Evolutionary conservation across 1,139 yeast species (phyloP), one percentile per base, ranked within the genome.

Genomic region (Kurtzmaniella quercitrusa): DNA sequence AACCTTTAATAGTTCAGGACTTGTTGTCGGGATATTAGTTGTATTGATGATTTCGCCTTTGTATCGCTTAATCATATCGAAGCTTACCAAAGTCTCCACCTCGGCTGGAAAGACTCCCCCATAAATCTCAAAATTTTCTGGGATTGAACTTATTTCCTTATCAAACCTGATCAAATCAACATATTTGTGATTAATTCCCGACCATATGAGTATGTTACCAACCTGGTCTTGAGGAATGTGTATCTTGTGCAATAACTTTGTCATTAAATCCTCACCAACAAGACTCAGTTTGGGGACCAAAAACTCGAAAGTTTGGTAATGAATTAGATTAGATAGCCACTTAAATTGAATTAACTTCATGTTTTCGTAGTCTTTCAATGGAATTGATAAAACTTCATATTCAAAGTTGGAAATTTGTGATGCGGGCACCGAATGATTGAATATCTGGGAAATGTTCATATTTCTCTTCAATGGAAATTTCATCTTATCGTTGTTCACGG

Each of bases 381-480:
- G 80, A 39, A 89, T 82, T 36, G 80, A 84, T 53, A 94, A 72
- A 1, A 85, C 65, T 55, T 91, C 96, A 58, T 86, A 93, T 51
- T 82, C 87, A 52, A 84, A 75, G 9, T 74, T 68, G 59, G 64
- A 65, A 41, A 59, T 64, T 45, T 66, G 76, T 47, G 69, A 74
- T 45, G 67, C 78, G 39, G 74, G 73, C 49, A 68, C 68, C 18
- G 69, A 66, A 50, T 73, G 77, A 2, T 78, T 72, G 49, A 83
- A 70, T 50, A 76, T 54, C 44, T 69, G 73, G 14, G 76, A 68
- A 36, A 75, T 62, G 20, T 67, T 61, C 32, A 65, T 58, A 14
- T 66, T 54, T 18, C 78, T 62, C 48, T 71, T 71, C 45, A 76
- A 63, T 3, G 82, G 74, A 42, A 67, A 70, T 50, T 79, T 73